Evolutionary conservation across 345 rosid genomes (phyloP).

Genomic region (Excoecaria cochinchinensis): DNA sequence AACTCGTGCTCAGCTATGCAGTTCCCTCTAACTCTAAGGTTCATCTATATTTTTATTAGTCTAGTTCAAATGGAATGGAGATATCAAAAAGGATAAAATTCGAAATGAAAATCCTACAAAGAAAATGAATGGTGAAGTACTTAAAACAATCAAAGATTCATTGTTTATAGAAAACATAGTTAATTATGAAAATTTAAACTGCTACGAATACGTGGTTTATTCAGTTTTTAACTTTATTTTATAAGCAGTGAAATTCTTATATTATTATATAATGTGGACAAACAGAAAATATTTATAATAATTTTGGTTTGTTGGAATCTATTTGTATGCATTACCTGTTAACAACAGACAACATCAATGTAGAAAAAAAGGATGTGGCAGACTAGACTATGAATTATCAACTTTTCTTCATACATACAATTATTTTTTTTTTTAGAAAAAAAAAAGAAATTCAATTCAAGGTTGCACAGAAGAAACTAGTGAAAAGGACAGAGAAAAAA

Average conservation of each 20-base stretch:
- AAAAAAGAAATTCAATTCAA: background rate
- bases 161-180: background rate
- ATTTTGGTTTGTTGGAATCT: background rate
- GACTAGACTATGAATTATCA: background rate
- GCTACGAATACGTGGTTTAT: background rate
- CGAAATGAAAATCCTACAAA: too few species aligned
- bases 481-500: slow-evolving; percentile 6
- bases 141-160: too few species aligned
- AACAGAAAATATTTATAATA: background rate
- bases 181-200: background rate
- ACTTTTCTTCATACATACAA: too few species aligned
- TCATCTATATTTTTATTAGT: too few species aligned
- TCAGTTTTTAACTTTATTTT: too few species aligned
- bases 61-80: too few species aligned
- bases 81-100: too few species aligned
- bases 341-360: background rate
- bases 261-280: background rate
- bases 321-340: slow-evolving; percentile 14
- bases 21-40: too few species aligned
- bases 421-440: background rate
- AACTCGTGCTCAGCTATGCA: too few species aligned
- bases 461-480: background rate
- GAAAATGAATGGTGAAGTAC: too few species aligned
- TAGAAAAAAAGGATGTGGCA: background rate
- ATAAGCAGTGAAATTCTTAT: too few species aligned